Evolutionary conservation across 192 early-diverging fungal species (phyloP), one percentile per base, ranked within the genome.

Genomic region (Pilobolus umbonatus): DNA sequence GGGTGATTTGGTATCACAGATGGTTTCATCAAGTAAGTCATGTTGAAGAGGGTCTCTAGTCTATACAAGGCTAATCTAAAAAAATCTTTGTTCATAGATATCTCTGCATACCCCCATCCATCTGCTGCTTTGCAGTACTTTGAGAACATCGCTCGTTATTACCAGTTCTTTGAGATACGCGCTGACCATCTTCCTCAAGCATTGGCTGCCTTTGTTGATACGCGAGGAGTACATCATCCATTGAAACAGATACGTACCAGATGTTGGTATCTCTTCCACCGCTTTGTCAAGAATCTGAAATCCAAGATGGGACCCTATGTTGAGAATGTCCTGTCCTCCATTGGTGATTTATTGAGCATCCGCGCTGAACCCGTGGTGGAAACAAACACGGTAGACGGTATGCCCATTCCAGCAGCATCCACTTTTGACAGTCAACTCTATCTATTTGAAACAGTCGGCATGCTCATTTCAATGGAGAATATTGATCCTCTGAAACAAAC

Each of bases 371-470:
- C 83, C 15, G 72, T 81, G 32, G 61, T 68, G 31, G 48, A 58
- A 36, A 62, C 75, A 57, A 67, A 40, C 14, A 50, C 78, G 9
- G 75, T 63, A 11, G 76, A 76, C 62, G 77, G 71, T 21, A 50
- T 72, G 61, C 76, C 81, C 45, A 67, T 77, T 17, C 64, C 72
- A 26, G 64, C 72, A n/a, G 71, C 69, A 55, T 78, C 80, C 21
- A 75, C 83, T 47, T 92, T 89, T 57, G 85, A 86, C 60, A 86
- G 85, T 51, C 93, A 96, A 69, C 65, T 91, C 25, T 95, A 88
- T 69, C 64, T 96, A 32, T 96, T 94, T 77, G 95, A 98, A 69
- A 85, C 92, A 7, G 89, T 89, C 57, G 95, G 95, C n/a, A 79
- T 87, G 39, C 73, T 96, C 70, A 95, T 96, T 66, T 87, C 95